These are phyloP conservation scores for Artemisia tridentata DNA, from an alignment of 129 eudicot species.

Conservation along the genomic window DNA sequence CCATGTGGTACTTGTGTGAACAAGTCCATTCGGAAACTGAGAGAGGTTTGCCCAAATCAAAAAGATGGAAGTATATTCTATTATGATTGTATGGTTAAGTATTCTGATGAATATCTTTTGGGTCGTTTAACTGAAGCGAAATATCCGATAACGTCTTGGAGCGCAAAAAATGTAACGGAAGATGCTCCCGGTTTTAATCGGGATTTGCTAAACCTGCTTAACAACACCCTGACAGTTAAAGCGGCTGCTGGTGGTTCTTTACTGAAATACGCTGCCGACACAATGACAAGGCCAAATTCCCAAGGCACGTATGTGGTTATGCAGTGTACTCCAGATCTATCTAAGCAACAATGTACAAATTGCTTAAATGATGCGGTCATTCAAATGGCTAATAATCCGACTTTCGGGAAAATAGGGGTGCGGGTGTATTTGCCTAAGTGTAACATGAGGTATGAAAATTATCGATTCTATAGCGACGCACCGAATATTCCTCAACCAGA, in stretches of 20 bases:
- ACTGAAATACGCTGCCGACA: neutral
- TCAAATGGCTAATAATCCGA: neutral
- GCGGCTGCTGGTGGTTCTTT: neutral
- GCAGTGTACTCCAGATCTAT: conserved; percentile 17
- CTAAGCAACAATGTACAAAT: neutral
- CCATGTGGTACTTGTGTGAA: conserved; percentile 6
- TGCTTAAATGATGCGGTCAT: neutral
- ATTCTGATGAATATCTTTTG: neutral
- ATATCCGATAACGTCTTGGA: too few relatives aligned
- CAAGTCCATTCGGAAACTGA: neutral
- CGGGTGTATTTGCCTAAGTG: conserved; percentile 6
- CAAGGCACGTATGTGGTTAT: neutral
- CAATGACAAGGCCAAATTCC: neutral
- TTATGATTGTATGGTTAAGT: conserved; percentile 4
- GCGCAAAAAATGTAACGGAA: neutral
- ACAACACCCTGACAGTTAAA: neutral
- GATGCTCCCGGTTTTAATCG: neutral
- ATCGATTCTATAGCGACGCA: neutral
- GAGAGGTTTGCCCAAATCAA: conserved; percentile 6
- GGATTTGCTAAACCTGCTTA: neutral
- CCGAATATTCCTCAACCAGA: neutral
- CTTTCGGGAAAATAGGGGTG: neutral
- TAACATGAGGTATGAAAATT: neutral
- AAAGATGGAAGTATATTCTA: conserved; percentile 1
- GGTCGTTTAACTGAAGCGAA: neutral